A percentile compares a stretch with the other conserved stretches of the same genome.
phyloP scores from a whole-genome alignment of 2,329 filamentous ascomycete genomes.

The Penicillium sp. region DNA sequence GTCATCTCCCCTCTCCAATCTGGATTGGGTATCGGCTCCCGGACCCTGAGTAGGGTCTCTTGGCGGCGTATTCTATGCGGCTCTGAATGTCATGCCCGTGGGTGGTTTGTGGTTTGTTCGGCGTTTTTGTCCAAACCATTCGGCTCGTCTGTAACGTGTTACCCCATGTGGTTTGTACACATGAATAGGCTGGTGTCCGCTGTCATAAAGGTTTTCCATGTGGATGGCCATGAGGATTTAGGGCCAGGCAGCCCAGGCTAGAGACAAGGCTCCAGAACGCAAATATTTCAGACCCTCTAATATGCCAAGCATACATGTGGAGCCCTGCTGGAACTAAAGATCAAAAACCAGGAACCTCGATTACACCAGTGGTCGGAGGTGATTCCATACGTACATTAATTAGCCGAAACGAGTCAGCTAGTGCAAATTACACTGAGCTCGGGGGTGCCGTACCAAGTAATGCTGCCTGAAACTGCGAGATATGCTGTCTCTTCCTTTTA shows the following conservation, averaged over 20 bases:
- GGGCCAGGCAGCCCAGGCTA: background rate
- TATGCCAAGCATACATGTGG: background rate
- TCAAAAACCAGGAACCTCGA: background rate
- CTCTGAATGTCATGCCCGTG: conserved; percentile 17
- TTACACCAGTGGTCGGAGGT: background rate
- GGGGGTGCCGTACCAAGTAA: background rate
- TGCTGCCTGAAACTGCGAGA: background rate
- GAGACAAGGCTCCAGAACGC: background rate
- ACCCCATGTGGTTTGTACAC: background rate
- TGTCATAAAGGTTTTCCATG: background rate
- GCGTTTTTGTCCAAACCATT: background rate
- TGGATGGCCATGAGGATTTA: background rate
- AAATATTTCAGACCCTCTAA: background rate
- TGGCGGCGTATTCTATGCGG: conserved; percentile 15
- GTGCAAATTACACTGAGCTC: background rate
- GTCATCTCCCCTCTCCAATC: background rate
- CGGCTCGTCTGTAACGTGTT: background rate
- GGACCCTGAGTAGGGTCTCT: conserved; percentile 7
- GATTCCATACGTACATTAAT: background rate
- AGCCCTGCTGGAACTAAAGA: background rate
- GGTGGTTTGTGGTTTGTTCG: background rate
- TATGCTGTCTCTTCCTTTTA: background rate
- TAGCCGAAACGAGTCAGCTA: background rate
- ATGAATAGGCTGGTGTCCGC: background rate
- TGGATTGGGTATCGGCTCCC: conserved; percentile 5